A percentile compares a stretch with the other conserved stretches of the same genome.
Conservation (phyloP, 2,329 filamentous ascomycete species). For the Diaporthe ilicicola region DNA sequence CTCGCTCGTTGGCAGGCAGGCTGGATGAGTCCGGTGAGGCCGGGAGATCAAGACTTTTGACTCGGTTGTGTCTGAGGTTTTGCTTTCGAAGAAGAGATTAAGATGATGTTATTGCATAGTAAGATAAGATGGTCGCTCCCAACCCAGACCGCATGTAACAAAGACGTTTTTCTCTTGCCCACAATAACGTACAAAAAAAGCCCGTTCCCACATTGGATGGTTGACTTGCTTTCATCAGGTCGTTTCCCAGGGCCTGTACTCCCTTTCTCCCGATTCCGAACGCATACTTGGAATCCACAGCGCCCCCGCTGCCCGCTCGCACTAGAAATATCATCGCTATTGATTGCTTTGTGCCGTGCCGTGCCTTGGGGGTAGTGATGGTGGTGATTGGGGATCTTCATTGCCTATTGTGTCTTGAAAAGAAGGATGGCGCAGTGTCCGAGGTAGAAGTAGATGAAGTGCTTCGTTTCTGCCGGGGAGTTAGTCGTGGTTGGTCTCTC, state of each 20-base stretch:
- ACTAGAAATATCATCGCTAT: slow-evolving; percentile 9
- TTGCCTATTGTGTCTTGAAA: slow-evolving; percentile 92
- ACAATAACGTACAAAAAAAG: slow-evolving; percentile 7
- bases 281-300: neutral
- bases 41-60: neutral
- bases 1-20: neutral
- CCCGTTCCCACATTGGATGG: neutral
- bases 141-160: slow-evolving; percentile 19
- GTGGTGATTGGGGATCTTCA: neutral
- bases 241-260: neutral
- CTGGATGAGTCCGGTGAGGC: neutral
- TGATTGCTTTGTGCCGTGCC: neutral
- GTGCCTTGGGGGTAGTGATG: neutral
- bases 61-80: neutral
- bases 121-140: slow-evolving; percentile 13
- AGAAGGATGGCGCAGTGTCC: slow-evolving; percentile 97
- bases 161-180: slow-evolving; percentile 4
- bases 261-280: neutral
- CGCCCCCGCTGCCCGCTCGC: neutral
- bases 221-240: neutral
- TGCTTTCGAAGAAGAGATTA: slow-evolving; percentile 1
- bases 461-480: slow-evolving; percentile 82
- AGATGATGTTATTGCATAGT: slow-evolving; percentile 10
- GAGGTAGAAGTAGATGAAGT: slow-evolving; percentile 99
- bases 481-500: slow-evolving; percentile 19